These are phyloP conservation scores for Colletotrichum ledebouriae DNA, from an alignment of 2,329 filamentous ascomycete genomes.

Conservation along the genomic window DNA sequence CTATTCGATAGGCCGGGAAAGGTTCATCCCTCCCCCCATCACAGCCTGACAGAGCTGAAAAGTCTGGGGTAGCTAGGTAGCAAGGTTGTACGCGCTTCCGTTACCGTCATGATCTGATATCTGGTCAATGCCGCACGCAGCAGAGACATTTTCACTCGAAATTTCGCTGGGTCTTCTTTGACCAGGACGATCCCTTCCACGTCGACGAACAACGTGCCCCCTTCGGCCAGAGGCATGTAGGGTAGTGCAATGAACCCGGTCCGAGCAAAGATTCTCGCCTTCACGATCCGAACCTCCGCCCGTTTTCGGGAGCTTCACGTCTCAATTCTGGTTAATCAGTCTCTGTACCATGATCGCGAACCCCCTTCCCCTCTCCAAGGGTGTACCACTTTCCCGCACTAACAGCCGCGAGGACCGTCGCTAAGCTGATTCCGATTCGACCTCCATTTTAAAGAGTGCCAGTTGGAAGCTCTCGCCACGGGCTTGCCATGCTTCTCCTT, in stretches of 20 bases:
- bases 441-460: background rate
- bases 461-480: conserved; percentile 6
- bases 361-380: background rate
- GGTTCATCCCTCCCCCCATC: background rate
- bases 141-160: background rate
- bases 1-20: background rate
- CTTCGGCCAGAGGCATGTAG: background rate
- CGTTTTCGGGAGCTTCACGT: conserved; percentile 12
- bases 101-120: conserved; percentile 2
- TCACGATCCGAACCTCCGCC: conserved; percentile 16
- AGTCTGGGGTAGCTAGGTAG: background rate
- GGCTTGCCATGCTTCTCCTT: conserved; percentile 2
- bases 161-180: background rate
- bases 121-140: conserved; percentile 14
- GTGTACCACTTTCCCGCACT: background rate
- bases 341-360: background rate
- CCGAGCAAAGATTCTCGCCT: background rate
- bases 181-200: background rate
- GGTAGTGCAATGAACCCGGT: conserved; percentile 10
- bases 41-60: background rate
- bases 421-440: conserved; percentile 14
- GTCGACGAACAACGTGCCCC: background rate
- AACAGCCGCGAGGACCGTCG: background rate
- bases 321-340: no score
- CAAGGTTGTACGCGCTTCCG: conserved; percentile 6